Percentiles rank a stretch among this genome's conserved stretches.
Conservation (phyloP, 805 yeast species). For the Teunomyces kruisii region DNA sequence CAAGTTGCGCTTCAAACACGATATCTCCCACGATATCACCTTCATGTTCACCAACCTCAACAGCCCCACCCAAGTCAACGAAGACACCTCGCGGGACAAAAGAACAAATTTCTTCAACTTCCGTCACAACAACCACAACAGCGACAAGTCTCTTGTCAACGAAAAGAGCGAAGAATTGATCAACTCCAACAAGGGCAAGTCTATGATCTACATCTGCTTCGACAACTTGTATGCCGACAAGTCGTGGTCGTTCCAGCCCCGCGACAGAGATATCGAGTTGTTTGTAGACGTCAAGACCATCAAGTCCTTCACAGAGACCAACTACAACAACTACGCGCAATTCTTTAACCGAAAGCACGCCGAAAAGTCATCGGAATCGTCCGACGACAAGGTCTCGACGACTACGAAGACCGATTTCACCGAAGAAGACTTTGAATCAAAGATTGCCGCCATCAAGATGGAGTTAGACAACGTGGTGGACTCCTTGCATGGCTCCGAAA, state of each 20-base stretch:
- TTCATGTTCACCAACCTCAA: conserved; percentile 39
- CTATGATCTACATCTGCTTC: conserved; percentile 38
- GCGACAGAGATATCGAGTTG: conserved; percentile 31
- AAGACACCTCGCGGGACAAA: not conserved
- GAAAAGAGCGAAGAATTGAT: conserved; percentile 13
- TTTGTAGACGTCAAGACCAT: conserved; percentile 36
- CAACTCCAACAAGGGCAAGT: conserved; percentile 22
- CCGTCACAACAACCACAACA: conserved; percentile 7
- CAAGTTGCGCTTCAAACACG: conserved; percentile 29
- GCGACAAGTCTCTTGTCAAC: not conserved
- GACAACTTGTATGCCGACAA: conserved; percentile 42
- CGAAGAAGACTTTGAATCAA: conserved; percentile 33
- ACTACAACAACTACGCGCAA: conserved; percentile 36
- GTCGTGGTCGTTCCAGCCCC: conserved; percentile 42
- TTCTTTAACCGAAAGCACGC: conserved; percentile 24
- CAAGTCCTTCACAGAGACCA: conserved; percentile 32
- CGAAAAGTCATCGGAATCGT: conserved; percentile 2
- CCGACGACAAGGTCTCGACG: not conserved
- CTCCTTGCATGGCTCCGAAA: conserved; percentile 28
- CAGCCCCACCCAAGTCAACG: conserved; percentile 22
- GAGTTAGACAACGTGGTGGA: conserved; percentile 33
- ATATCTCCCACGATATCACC: conserved; percentile 28
- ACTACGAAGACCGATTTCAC: conserved; percentile 15
- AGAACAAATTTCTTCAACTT: conserved; percentile 3
- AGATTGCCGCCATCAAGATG: conserved; percentile 26